Percentiles rank a stretch among this genome's conserved stretches.
Conservation (phyloP, 306 rosid species). For the Cicer yamashitae region DNA sequence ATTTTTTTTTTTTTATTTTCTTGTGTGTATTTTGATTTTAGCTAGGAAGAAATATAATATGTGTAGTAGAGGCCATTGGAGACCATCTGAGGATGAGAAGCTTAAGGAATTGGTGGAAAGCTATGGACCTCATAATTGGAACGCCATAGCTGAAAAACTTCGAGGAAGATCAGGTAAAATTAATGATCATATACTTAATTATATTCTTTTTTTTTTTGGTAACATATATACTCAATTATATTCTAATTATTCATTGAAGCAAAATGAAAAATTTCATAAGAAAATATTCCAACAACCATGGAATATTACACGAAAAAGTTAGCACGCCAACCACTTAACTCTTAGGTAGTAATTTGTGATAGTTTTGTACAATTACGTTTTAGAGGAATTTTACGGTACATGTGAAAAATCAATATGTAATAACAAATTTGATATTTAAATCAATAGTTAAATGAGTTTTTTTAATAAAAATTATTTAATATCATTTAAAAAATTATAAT, state of each 20-base stretch:
- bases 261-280: background rate
- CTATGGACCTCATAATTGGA: slow-evolving; percentile 99
- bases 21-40: background rate
- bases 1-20: background rate
- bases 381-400: too few relatives aligned
- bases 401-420: too few relatives aligned
- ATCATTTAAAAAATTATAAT: too few relatives aligned
- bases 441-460: too few relatives aligned
- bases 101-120: slow-evolving; percentile 85
- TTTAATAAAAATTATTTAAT: too few relatives aligned
- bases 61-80: slow-evolving; percentile 99
- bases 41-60: slow-evolving; percentile 49
- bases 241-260: background rate
- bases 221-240: slow-evolving; percentile 10
- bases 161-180: slow-evolving; percentile 91
- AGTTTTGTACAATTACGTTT: background rate
- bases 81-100: slow-evolving; percentile 92
- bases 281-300: slow-evolving; percentile 9
- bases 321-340: background rate
- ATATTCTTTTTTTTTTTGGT: background rate
- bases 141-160: slow-evolving; percentile 95
- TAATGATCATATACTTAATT: slow-evolving; percentile 2
- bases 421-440: too few relatives aligned
- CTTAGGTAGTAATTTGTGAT: background rate
- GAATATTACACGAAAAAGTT: background rate